Evolutionary conservation across 2,329 filamentous ascomycete genomes (phyloP), one percentile per base, ranked within the genome.

Genomic region (Chrysosporium queenslandicum): DNA sequence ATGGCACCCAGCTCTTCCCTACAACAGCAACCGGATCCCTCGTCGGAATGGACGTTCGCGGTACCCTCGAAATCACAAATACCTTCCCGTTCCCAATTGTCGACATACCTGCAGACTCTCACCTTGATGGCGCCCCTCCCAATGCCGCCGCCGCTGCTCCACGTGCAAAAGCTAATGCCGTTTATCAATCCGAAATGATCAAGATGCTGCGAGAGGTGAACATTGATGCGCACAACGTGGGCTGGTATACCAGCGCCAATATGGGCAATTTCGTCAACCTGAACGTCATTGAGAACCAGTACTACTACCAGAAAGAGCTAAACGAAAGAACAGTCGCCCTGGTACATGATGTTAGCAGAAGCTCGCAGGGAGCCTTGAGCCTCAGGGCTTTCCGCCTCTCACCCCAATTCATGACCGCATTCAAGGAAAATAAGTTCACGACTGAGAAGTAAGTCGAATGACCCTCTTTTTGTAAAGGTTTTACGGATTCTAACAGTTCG

Each of bases 221-320:
- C 70, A 87, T 97, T 55, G 92, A 98, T 70, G 92, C 92, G 60
- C 95, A 97, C 77, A 94, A 88, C 65, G 88, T 94, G 55, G 92
- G 92, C 64, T 98, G 90, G 90, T 98, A 98, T 76, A 96, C 89
- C 55, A 96, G 89, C 75, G 88, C 90, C 58, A 95, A 89, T 71
- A 94, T 98, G 87, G 92, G 92, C 71, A 97, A 95, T 78, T 97
- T 97, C 63, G 79, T 97, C 77, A 96, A 90, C 77, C 71, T 86
- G 67, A 87, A 85, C 76, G 90, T 95, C 67, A 87, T 98, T 71
- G 92, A 98, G 79, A 98, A 97, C 77, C 90, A 96, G 72, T 89
- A 83, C 74, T 86, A 90, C 76, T 97, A 95, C 77, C 92, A 98
- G 77, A 92, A 87, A 71, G 87, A 94, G 63, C 67, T 80, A 63